Base-by-base conservation (phyloP, 768 basidiomycete genomes). In the Kwoniella dendrophila region DNA sequence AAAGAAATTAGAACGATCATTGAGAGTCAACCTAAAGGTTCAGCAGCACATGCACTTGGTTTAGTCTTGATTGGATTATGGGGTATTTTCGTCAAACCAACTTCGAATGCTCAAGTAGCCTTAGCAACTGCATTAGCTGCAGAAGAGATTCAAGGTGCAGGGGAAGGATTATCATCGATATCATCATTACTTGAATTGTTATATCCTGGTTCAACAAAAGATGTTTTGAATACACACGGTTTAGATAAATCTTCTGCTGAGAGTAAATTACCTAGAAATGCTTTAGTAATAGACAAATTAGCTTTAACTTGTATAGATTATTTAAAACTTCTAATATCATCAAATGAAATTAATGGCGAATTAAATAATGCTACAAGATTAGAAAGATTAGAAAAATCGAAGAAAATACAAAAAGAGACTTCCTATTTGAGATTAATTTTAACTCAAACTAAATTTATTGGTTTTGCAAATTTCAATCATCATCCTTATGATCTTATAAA, bases 31-130 rank as follows among this genome's bases (percentile, higher is more conserved):
- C 65, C 73, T 6, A 58, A 62, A 32, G 74, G 71, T 38, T 71
- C 75, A 1, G 61, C 72, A 6, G 66, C 74, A 2, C 72, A 74
- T 44, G 73, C 71, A n/a, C 63, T 78, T 1, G 77, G 72, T 22
- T 57, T 78, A 41, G 77, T 78, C 22, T 51, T 76, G 18, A 74
- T 77, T 32, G 77, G 73, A 43, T 56, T 78, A 1, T 78, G 77
- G 77, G 71, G 74, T 18, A 56, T 74, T 3, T 66, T 78, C 38
- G 58, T 66, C 30, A 67, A 69, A 40, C 71, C 76, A 14, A 54
- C 71, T 3, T 52, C 73, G 5, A 40, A 40, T 2, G 64, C 71
- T 38, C 75, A 77, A 63, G 69, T 64, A 0, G 63, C 70, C 33
- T 62, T 78, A 5, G 74, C 73, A 14, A 64, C 66, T n/a, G 70